Conservation (phyloP, 1,284 basidiomycete species). For the Ganoderma meredithae region DNA sequence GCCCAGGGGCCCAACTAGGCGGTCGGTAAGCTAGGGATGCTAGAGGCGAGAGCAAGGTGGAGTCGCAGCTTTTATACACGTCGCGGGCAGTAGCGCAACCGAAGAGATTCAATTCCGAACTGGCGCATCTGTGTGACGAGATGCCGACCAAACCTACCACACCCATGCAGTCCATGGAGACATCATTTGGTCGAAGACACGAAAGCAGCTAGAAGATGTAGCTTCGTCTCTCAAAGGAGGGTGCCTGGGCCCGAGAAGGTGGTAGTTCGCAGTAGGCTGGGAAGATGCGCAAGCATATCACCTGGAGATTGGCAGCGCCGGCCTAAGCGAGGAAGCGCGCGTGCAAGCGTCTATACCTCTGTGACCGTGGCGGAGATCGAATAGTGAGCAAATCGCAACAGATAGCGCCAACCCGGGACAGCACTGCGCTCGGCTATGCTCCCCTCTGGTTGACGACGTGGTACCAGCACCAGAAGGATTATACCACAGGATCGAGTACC, state of each 20-base stretch:
- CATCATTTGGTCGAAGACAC: background rate
- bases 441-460: too few relatives aligned
- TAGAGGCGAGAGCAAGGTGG: background rate
- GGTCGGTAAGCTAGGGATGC: conserved; percentile 30
- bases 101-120: conserved; percentile 1
- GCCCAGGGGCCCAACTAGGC: conserved; percentile 15
- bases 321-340: too few relatives aligned
- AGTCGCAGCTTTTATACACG: conserved; percentile 5
- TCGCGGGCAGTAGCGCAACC: conserved; percentile 3
- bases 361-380: too few relatives aligned
- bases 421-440: too few relatives aligned
- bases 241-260: conserved; percentile 4
- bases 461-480: too few relatives aligned
- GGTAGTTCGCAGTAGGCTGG: conserved; percentile 18
- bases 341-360: too few relatives aligned
- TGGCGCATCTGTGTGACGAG: background rate
- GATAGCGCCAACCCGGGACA: too few relatives aligned
- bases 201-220: conserved; percentile 16
- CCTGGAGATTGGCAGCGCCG: too few relatives aligned
- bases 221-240: background rate
- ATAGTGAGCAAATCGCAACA: too few relatives aligned
- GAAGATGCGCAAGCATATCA: conserved; percentile 2
- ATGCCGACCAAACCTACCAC: background rate
- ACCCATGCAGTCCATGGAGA: background rate
- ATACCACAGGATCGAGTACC: too few relatives aligned